These are phyloP conservation scores for Parastagonospora nodorum DNA, from an alignment of 2,329 filamentous ascomycete species.

Conservation along the genomic window DNA sequence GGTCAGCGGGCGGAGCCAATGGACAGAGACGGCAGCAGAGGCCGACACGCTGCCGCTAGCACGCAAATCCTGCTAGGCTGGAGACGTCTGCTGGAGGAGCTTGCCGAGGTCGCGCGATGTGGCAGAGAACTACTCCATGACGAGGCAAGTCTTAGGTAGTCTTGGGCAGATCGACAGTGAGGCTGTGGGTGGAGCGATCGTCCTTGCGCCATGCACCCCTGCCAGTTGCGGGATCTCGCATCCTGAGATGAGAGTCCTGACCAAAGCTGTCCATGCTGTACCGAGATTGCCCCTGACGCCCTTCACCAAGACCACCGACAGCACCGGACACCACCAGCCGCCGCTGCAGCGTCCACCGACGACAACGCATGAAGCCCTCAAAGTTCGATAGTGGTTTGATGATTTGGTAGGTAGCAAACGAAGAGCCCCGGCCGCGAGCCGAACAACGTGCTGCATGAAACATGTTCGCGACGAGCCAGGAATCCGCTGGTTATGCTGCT, in stretches of 20 bases:
- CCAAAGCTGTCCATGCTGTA: conserved; percentile 31
- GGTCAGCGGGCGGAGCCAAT: too few relatives aligned
- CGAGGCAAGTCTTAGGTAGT: neutral
- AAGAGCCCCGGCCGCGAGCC: conserved; percentile 27
- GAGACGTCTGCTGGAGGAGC: conserved; percentile 6
- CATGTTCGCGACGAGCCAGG: conserved; percentile 36
- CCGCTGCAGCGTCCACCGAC: conserved; percentile 9
- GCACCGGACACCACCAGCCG: conserved; percentile 1
- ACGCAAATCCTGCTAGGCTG: neutral
- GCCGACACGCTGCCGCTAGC: neutral
- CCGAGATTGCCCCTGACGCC: conserved; percentile 37
- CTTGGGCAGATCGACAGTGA: conserved; percentile 40
- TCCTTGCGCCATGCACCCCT: conserved; percentile 27
- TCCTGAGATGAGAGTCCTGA: conserved; percentile 36
- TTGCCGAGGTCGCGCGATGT: neutral
- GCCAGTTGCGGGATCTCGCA: conserved; percentile 34
- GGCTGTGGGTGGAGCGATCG: conserved; percentile 42
- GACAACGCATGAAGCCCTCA: conserved; percentile 28
- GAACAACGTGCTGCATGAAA: conserved; percentile 37
- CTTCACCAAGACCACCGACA: conserved; percentile 4
- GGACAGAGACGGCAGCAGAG: too few relatives aligned
- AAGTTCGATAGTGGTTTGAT: conserved; percentile 39
- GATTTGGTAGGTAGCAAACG: conserved; percentile 41
- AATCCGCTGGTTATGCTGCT: conserved; percentile 7
- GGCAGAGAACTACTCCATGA: neutral